Evolutionary conservation across 352 stramenopile genomes (phyloP).

Genomic region (Sclerospora graminicola): DNA sequence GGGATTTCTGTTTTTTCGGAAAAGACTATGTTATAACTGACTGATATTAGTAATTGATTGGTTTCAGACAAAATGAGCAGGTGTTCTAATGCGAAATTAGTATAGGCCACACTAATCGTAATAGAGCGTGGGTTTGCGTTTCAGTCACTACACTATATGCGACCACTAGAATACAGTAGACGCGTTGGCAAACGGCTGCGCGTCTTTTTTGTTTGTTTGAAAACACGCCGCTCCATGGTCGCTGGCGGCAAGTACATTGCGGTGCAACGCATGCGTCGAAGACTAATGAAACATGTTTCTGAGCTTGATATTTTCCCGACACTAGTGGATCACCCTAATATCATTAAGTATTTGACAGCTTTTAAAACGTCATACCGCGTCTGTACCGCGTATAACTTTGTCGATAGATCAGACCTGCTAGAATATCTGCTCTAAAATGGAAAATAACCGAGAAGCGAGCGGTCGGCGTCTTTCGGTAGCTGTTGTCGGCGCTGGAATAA

Average conservation of each 20-base stretch:
- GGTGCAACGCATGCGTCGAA: conserved; percentile 50
- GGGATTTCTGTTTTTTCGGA: too few species aligned
- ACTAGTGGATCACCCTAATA: conserved; percentile 67
- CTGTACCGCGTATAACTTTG: conserved; percentile 70
- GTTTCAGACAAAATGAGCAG: too few species aligned
- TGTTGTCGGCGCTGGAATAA: conserved; percentile 89
- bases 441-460: conserved; percentile 58
- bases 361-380: conserved; percentile 74
- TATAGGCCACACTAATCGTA: too few species aligned
- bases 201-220: conserved; percentile 39
- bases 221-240: conserved; percentile 65
- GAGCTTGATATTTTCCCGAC: conserved; percentile 71
- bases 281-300: conserved; percentile 72
- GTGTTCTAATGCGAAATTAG: too few species aligned
- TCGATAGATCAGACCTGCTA: conserved; percentile 60
- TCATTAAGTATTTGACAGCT: conserved; percentile 66
- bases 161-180: conserved; percentile 2
- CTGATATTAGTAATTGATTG: too few species aligned
- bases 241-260: conserved; percentile 48
- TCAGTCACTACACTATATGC: too few species aligned
- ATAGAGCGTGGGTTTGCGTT: too few species aligned
- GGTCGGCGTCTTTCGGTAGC: conserved; percentile 57
- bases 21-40: too few species aligned
- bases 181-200: conserved; percentile 18
- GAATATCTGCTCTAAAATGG: conserved; percentile 60